Base-by-base conservation (phyloP, 2,329 filamentous ascomycete genomes). In the Penicillium olsonii region DNA sequence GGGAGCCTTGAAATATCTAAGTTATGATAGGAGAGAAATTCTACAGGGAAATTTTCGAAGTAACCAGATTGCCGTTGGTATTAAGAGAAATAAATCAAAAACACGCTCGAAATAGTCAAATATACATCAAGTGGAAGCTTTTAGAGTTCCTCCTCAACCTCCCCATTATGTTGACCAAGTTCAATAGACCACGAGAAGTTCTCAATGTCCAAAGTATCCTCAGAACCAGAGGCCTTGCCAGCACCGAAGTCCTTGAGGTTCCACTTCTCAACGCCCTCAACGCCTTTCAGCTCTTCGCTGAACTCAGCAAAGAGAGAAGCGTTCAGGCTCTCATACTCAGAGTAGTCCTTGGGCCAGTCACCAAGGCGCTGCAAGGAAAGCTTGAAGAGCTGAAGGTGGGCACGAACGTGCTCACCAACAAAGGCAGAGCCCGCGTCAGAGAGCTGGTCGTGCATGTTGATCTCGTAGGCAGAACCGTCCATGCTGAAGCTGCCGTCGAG, bases 231-330 rank as follows among this genome's bases (percentile, higher is more conserved):
- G n/a, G 76, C 75, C 66, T 76, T 77, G 4, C 76, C 76, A n/a
- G 56, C 50, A 2, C 76, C 75, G 55, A 73, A 77, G 1, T 58
- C 66, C 62, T 76, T 74, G 11, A 73, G 62, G 48, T 69, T 63
- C 76, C 75, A 78, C 67, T 75, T 76, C 66, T 77, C 75, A 2
- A 75, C 70, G 5, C 73, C 74, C 55, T 75, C 69, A 2, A 69
- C 61, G 7, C 68, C 71, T 58, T 73, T 69, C 56, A 78, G 66
- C 20, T 71, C 67, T 20, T 39, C 61, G 1, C 68, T 70, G 53
- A 73, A 80, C 15, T 64, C 62, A 5, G 64, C 56, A 62, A 76
- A 77, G 6, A 79, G 42, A 40, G 76, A 68, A 0, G 69, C 71
- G 41, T 75, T 77, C 44, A 81, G 61, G 4, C 66, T 67, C 59